phyloP scores from a whole-genome alignment of 1,284 basidiomycete genomes.

The Caloboletus firmus region DNA sequence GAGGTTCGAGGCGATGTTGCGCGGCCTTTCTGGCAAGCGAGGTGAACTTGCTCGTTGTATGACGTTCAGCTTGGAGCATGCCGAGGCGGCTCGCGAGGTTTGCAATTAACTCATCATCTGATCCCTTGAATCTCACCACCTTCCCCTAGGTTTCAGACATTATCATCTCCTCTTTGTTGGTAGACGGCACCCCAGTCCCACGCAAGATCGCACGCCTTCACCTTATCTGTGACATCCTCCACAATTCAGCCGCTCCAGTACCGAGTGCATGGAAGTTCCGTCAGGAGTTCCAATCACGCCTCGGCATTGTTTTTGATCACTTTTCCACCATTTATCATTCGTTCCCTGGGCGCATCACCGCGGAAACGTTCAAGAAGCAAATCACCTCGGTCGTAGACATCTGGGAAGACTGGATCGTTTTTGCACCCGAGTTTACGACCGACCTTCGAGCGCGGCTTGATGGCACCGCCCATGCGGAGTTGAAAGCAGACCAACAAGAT shows the following conservation, averaged over 20 bases:
- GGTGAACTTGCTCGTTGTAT: constrained; percentile 93
- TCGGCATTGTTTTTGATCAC: constrained; percentile 91
- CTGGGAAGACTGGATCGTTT: constrained; percentile 97
- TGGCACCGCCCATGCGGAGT: constrained; percentile 45
- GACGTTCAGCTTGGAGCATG: constrained; percentile 93
- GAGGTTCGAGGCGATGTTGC: constrained; percentile 88
- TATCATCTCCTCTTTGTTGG: constrained; percentile 78
- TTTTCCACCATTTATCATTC: constrained; percentile 90
- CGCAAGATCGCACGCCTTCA: constrained; percentile 94
- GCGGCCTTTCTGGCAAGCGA: constrained; percentile 80
- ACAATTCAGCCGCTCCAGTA: constrained; percentile 89
- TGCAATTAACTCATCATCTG: constrained; percentile 13
- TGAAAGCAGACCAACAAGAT: constrained; percentile 31
- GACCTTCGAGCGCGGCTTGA: constrained; percentile 73
- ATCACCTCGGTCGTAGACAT: constrained; percentile 83
- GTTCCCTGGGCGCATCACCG: constrained; percentile 89
- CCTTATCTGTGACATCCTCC: constrained; percentile 95
- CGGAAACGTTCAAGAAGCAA: constrained; percentile 90
- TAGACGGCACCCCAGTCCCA: constrained; percentile 89
- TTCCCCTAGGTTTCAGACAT: constrained; percentile 75
- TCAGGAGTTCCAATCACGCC: constrained; percentile 83
- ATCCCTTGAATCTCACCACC: constrained; percentile 7
- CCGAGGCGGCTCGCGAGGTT: constrained; percentile 90
- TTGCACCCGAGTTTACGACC: constrained; percentile 78
- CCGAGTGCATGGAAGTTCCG: constrained; percentile 94